Base-by-base conservation (phyloP, 139 green algal species). In the Chlorella ohadii region DNA sequence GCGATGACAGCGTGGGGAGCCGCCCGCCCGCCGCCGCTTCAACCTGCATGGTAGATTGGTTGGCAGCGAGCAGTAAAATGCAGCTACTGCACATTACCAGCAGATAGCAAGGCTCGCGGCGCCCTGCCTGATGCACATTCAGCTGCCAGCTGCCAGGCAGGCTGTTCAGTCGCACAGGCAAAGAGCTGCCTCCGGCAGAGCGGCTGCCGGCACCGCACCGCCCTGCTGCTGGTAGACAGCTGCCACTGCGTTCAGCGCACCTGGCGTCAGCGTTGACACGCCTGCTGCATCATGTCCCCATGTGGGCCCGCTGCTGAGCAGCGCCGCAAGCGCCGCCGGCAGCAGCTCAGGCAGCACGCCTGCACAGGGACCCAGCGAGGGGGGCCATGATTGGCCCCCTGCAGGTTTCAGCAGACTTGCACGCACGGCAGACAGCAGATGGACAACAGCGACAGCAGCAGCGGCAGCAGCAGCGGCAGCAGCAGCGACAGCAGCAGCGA, bases 261-360 rank as follows among this genome's bases (percentile, higher is more conserved):
- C n/a, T 33, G 92, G 56, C 25, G 74, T 73, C 4, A 91, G 83
- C 3, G 79, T 71, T 12, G 85, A 39, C 17, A 89, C 81, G 12
- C 73, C 82, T 1, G 55, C 44, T 4, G 88, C 89, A 70, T 93
- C 85, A 0, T 28, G 51, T 51, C 81, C 34, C 89, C 89, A 92
- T 25, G 88, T 81, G 0, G 55, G 36, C 5, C 74, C 64, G 3
- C 6, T 31, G 11, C 72, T 63, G 33, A 92, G 83, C 68, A 91
- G 64, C 6, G 34, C 72, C 7, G 34, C 72, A 11, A 92, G 80
- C 23, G n/a, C n/a, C n/a, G n/a, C n/a, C n/a, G 88, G 84, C 41
- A 86, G 39, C 39, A 91, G 83, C 87, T 92, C 89, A 12, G 86
- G 82, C 55, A 92, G 70, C 28, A 87, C 72, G 13, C 72, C 87